Evolutionary conservation across 2,329 filamentous ascomycete species (phyloP), one percentile per base, ranked within the genome.

Genomic region (Penicillium sp.): DNA sequence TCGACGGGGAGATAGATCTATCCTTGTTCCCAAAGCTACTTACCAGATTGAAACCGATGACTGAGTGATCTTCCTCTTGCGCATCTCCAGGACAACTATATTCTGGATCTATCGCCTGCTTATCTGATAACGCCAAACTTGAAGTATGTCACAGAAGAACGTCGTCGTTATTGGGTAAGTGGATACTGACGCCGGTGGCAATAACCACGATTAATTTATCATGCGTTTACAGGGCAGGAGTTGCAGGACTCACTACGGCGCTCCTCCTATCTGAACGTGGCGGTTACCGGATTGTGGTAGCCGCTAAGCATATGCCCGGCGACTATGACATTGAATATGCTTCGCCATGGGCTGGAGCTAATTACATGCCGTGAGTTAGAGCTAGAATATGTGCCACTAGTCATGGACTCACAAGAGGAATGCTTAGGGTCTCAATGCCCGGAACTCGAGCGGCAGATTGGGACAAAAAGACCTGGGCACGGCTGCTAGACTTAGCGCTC

Each of bases 391-490:
- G 22, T 22, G 22, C 22, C 22, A 22, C 22, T 41, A 10, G 6
- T 20, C 39, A 41, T 41, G 0, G 39, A 41, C 39, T 41, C 39
- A 41, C 39, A 41, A 41, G 12, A 38, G n/a, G 15, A 41, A 41
- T 10, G 39, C 5, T n/a, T 41, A 59, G 52, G 7, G 53, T 59
- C 22, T 59, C 60, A 5, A n/a, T 54, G 17, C 17, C 41, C 14
- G 58, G 55, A 17, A 63, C 55, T 15, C 48, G 52, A n/a, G 43
- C 53, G 0, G 61, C 61, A 1, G 35, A 61, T 25, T 63, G 59
- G 61, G 61, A 63, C 41, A 52, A 54, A n/a, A 31, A 50, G 14
- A 63, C 58, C 5, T 63, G 61, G 61, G 39, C 22, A 5, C 53
- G 38, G 14, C 45, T 63, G 6, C 37, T 17, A 38, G 47, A 63